Evolutionary conservation across 768 basidiomycete species (phyloP).

Genomic region (Mycena olivaceomarginata): DNA sequence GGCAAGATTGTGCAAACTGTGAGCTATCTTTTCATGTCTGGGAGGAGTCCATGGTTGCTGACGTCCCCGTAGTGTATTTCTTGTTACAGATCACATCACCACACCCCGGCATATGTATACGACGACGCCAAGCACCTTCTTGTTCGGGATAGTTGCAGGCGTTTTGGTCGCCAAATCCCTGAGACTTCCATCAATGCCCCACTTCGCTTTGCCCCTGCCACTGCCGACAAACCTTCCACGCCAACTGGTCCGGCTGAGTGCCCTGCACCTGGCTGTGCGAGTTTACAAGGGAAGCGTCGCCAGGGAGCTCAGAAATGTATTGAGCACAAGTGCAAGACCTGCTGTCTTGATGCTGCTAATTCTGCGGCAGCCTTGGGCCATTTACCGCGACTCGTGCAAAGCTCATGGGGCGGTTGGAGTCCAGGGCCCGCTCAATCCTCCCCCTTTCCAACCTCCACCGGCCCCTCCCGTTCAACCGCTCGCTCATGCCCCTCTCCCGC

Average conservation of each 20-base stretch:
- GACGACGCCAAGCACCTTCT: too few species aligned
- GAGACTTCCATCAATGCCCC: background rate
- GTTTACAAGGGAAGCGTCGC: background rate
- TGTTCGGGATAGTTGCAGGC: too few species aligned
- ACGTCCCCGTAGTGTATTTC: too few species aligned
- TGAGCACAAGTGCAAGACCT: background rate
- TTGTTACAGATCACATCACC: too few species aligned
- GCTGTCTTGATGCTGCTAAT: background rate
- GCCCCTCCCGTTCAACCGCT: too few species aligned
- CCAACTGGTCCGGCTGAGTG: background rate
- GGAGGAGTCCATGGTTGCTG: too few species aligned
- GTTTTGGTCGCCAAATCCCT: too few species aligned
- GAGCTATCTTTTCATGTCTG: too few species aligned
- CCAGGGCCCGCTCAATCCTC: background rate
- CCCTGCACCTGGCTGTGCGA: background rate
- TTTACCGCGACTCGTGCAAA: background rate
- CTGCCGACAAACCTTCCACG: background rate
- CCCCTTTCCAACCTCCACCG: too few species aligned
- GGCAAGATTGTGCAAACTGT: too few species aligned
- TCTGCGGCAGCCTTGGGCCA: background rate
- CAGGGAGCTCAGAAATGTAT: background rate
- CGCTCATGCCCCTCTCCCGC: too few species aligned
- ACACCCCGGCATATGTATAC: too few species aligned
- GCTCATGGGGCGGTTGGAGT: background rate
- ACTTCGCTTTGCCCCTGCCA: background rate